phyloP scores from a whole-genome alignment of 2,329 filamentous ascomycete species.

The Diaporthe eres region DNA sequence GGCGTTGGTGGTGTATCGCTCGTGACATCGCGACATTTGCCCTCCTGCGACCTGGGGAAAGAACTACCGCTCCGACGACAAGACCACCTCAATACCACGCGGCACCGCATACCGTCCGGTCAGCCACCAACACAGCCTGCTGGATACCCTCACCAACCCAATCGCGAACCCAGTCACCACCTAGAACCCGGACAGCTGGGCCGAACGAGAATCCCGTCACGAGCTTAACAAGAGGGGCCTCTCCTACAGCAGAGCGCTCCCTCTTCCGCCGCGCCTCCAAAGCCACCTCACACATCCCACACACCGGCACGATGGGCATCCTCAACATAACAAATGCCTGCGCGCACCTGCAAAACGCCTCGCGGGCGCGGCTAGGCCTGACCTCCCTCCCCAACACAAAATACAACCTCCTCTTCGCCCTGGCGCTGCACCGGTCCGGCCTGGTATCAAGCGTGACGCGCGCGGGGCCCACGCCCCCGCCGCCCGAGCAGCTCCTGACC shows the following conservation, averaged over 20 bases:
- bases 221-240: constrained; percentile 31
- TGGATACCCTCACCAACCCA: neutral
- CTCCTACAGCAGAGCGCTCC: constrained; percentile 34
- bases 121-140: neutral
- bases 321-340: constrained; percentile 83
- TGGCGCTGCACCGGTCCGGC: constrained; percentile 85
- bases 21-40: neutral
- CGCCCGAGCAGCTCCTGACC: constrained; percentile 60
- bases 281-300: constrained; percentile 1
- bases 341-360: constrained; percentile 92
- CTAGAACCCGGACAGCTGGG: neutral
- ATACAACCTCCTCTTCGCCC: constrained; percentile 81
- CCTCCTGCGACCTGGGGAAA: neutral
- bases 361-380: constrained; percentile 84
- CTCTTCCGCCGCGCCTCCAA: neutral
- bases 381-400: constrained; percentile 87
- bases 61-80: neutral
- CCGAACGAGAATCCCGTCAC: constrained; percentile 1
- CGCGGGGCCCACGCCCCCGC: constrained; percentile 69
- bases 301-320: constrained; percentile 61
- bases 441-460: constrained; percentile 87
- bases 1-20: neutral
- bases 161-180: neutral
- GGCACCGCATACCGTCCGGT: neutral
- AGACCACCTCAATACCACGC: neutral